These are phyloP conservation scores for Acanthamoeba royreba DNA, from an alignment of 208 protist genomes.

Conservation along the genomic window DNA sequence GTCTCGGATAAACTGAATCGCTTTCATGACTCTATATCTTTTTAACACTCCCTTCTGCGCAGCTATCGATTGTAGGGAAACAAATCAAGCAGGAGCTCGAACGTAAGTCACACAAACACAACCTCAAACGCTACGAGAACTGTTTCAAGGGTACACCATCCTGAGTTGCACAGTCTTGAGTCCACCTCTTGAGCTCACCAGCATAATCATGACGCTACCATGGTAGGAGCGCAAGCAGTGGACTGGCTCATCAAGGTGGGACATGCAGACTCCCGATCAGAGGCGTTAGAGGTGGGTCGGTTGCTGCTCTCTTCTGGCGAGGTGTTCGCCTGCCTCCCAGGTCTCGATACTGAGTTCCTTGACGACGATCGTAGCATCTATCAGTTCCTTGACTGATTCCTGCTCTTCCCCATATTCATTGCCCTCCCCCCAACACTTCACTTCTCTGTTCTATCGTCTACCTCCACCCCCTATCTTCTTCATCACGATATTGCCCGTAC, in stretches of 20 bases:
- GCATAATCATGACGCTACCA: too few species aligned
- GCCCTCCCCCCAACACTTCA: too few species aligned
- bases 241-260: neutral
- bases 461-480: too few species aligned
- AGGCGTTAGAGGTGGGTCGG: neutral
- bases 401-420: too few species aligned
- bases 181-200: neutral
- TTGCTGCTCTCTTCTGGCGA: neutral
- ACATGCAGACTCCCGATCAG: neutral
- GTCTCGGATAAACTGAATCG: too few species aligned
- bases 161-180: too few species aligned
- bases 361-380: conserved; percentile 9
- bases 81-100: neutral
- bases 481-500: too few species aligned
- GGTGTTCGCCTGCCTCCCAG: neutral
- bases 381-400: too few species aligned
- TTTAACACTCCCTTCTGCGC: too few species aligned
- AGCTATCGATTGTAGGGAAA: neutral
- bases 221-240: neutral
- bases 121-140: conserved; percentile 50
- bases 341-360: neutral
- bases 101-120: conserved; percentile 9
- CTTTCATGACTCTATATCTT: too few species aligned
- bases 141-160: conserved; percentile 32
- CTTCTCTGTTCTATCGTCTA: too few species aligned